phyloP scores from a whole-genome alignment of 208 protist genomes.

The Leishmania tarentolae region DNA sequence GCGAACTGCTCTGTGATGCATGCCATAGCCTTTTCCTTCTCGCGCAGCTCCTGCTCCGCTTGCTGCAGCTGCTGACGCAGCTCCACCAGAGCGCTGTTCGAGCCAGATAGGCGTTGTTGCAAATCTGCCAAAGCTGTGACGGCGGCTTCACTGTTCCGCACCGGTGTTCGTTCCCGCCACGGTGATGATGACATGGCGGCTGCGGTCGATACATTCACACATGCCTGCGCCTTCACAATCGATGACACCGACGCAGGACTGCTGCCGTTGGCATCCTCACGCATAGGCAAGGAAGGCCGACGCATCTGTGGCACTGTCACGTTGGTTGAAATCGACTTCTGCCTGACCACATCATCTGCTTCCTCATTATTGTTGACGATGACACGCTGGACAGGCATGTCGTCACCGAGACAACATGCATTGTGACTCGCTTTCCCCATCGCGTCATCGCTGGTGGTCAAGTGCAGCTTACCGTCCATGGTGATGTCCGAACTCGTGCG shows the following conservation, averaged over 20 bases:
- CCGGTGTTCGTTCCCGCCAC: constrained; percentile 16
- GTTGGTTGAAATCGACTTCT: too few relatives aligned
- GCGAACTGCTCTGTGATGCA: constrained; percentile 18
- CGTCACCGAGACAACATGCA: background rate
- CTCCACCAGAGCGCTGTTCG: constrained; percentile 19
- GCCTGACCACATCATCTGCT: background rate
- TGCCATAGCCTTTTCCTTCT: constrained; percentile 3
- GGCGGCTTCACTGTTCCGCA: constrained; percentile 39
- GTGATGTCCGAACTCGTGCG: background rate
- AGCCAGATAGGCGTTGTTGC: constrained; percentile 45
- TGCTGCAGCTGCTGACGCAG: constrained; percentile 21
- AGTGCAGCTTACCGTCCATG: background rate
- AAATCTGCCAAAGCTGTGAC: constrained; percentile 63
- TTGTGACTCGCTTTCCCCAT: background rate
- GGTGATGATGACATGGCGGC: background rate
- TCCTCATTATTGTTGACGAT: background rate
- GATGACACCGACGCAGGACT: background rate
- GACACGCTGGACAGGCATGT: background rate
- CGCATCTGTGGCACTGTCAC: background rate
- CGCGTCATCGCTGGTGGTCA: background rate
- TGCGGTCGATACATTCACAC: background rate
- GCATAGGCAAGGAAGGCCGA: background rate
- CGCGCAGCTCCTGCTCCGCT: constrained; percentile 14
- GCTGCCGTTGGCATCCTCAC: background rate
- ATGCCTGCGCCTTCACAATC: background rate